Evolutionary conservation across 768 basidiomycete species (phyloP).

Genomic region (Naganishia antarctica): DNA sequence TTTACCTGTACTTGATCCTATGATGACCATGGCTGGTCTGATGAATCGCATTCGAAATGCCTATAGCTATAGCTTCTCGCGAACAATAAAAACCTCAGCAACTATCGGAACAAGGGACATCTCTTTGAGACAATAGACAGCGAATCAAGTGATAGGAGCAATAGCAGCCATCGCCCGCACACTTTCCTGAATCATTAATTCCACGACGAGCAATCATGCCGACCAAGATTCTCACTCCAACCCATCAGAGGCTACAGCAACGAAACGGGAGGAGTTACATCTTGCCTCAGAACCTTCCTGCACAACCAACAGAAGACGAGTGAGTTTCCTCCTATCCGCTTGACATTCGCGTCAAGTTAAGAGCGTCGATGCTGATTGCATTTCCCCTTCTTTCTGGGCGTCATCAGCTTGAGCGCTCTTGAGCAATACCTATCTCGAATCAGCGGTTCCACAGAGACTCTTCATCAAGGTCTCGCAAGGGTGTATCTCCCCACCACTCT

Average conservation of each 20-base stretch:
- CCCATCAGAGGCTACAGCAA: background rate
- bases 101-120: no score
- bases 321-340: background rate
- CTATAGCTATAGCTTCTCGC: no score
- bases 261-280: conserved; percentile 5
- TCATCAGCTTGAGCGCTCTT: background rate
- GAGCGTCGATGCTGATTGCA: background rate
- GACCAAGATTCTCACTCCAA: background rate
- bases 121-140: no score
- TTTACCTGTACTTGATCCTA: no score
- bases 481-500: background rate
- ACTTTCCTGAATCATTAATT: no score
- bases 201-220: background rate
- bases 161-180: no score
- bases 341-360: background rate
- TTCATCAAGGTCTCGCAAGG: conserved; percentile 14
- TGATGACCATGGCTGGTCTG: no score
- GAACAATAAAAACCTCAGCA: no score
- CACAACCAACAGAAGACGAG: conserved; percentile 21
- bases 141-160: no score
- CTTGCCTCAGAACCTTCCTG: conserved; percentile 16
- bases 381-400: background rate
- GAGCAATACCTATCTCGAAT: conserved; percentile 16
- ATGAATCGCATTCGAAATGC: no score
- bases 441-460: conserved; percentile 16